phyloP scores from a whole-genome alignment of 2,329 filamentous ascomycete species.

The Rugonectria rugulosa region DNA sequence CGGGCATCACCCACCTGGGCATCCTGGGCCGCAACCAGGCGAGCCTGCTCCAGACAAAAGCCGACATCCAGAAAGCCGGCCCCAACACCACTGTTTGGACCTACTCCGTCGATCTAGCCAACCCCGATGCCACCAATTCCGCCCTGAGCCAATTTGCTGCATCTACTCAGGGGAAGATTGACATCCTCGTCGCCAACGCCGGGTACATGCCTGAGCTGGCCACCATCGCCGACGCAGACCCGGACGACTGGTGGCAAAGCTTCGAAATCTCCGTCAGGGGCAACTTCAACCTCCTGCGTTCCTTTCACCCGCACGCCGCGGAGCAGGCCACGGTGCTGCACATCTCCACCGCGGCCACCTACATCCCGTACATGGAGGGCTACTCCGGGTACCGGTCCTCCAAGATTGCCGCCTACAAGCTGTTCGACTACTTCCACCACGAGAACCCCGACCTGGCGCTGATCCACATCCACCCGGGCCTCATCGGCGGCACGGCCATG shows the following conservation, averaged over 20 bases:
- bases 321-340: conserved; percentile 37
- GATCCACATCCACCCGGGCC: conserved; percentile 53
- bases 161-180: conserved; percentile 42
- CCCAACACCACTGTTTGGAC: conserved; percentile 58
- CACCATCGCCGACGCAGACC: conserved; percentile 25
- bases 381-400: conserved; percentile 50
- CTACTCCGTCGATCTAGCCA: conserved; percentile 43
- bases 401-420: conserved; percentile 50
- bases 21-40: conserved; percentile 50
- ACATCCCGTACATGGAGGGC: conserved; percentile 37
- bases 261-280: conserved; percentile 42
- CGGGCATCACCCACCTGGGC: conserved; percentile 48
- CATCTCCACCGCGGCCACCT: conserved; percentile 29
- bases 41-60: conserved; percentile 41
- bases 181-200: conserved; percentile 47
- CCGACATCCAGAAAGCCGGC: conserved; percentile 53
- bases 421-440: conserved; percentile 50
- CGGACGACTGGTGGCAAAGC: conserved; percentile 35
- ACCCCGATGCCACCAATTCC: conserved; percentile 23
- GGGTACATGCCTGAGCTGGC: conserved; percentile 30
- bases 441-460: conserved; percentile 51
- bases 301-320: conserved; percentile 36
- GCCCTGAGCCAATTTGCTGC: conserved; percentile 28
- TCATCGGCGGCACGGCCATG: conserved; percentile 44
- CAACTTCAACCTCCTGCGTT: conserved; percentile 41